A percentile compares a stretch with the other conserved stretches of the same genome.
Conservation (phyloP, 139 green algal species). For the Chlorella sorokiniana region DNA sequence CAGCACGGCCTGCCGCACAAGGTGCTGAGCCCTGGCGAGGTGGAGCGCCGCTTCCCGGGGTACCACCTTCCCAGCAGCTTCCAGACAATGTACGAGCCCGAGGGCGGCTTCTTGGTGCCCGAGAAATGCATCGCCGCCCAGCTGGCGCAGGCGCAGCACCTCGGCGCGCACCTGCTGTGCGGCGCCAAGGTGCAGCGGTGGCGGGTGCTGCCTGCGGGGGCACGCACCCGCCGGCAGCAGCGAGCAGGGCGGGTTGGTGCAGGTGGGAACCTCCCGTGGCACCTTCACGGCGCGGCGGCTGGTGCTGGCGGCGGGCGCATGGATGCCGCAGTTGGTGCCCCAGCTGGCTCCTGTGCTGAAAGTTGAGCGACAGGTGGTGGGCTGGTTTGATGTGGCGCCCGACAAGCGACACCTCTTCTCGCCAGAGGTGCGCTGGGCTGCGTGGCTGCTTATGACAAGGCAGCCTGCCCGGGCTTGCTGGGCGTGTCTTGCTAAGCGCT, state of each 20-base stretch:
- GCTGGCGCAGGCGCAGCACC: slow-evolving; percentile 21
- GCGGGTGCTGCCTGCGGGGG: slow-evolving; percentile 1
- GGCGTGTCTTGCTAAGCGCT: background rate
- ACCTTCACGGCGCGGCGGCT: slow-evolving; percentile 32
- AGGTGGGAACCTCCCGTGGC: background rate
- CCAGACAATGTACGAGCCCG: slow-evolving; percentile 60
- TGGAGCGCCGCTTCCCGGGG: slow-evolving; percentile 61
- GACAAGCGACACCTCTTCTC: slow-evolving; percentile 33
- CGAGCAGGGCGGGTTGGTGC: background rate
- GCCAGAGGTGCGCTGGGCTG: background rate
- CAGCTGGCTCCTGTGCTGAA: slow-evolving; percentile 47
- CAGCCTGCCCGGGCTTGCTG: background rate
- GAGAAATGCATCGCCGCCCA: slow-evolving; percentile 70
- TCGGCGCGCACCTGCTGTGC: slow-evolving; percentile 42
- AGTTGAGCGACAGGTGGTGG: slow-evolving; percentile 61
- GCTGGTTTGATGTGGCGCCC: slow-evolving; percentile 59
- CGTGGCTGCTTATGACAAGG: background rate
- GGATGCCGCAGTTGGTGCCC: slow-evolving; percentile 73
- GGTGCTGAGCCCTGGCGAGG: slow-evolving; percentile 56
- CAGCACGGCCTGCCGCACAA: slow-evolving; percentile 61
- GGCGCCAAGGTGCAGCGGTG: slow-evolving; percentile 37
- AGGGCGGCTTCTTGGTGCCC: slow-evolving; percentile 68
- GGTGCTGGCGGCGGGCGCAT: slow-evolving; percentile 68
- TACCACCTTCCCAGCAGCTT: slow-evolving; percentile 43
- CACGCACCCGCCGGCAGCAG: background rate